Base-by-base conservation (phyloP, 2,329 filamentous ascomycete species). In the Colletotrichum acutatum region DNA sequence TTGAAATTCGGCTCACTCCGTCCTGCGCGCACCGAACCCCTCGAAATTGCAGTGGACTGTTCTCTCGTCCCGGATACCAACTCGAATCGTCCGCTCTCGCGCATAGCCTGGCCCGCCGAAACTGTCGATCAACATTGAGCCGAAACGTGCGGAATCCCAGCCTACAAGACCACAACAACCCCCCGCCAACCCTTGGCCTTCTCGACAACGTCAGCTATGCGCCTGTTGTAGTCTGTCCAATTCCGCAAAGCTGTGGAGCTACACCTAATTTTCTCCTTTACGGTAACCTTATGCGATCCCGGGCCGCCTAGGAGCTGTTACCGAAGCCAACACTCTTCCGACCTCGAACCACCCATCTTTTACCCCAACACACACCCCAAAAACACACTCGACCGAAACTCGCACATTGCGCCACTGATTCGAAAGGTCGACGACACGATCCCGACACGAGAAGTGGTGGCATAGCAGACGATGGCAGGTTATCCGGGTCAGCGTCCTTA, bases 401-500 rank as follows among this genome's bases (percentile, higher is more conserved):
- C 37, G 37, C 54, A 53, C 54, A 66, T 24, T 11, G 34, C 53
- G 69, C 65, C 52, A 54, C 14, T 37, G 16, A 68, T 26, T 54
- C 58, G 53, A 30, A 26, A 63, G 26, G 4, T 34, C 37, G 16
- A 46, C 53, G 32, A 37, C 57, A 56, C 57, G 49, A 34, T 52
- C 49, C 59, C 54, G 60, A 61, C 46, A 26, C 60, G 59, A 65
- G 32, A 14, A 70, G 59, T 37, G 37, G 65, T 30, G 37, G 42
- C 22, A 63, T 34, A 68, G 14, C 58, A 68, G 66, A 72, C 70
- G 54, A 72, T 72, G 70, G 66, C 66, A 64, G 70, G 70, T 65
- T 88, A 86, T 72, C 82, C 82, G 69, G 82, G 77, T 65, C 84
- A 87, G 77, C 85, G 85, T 70, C 84, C 84, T n/a, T 88, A 89